These are phyloP conservation scores for Aspergillus campestris DNA, from an alignment of 495 filamentous ascomycete genomes.

Conservation along the genomic window DNA sequence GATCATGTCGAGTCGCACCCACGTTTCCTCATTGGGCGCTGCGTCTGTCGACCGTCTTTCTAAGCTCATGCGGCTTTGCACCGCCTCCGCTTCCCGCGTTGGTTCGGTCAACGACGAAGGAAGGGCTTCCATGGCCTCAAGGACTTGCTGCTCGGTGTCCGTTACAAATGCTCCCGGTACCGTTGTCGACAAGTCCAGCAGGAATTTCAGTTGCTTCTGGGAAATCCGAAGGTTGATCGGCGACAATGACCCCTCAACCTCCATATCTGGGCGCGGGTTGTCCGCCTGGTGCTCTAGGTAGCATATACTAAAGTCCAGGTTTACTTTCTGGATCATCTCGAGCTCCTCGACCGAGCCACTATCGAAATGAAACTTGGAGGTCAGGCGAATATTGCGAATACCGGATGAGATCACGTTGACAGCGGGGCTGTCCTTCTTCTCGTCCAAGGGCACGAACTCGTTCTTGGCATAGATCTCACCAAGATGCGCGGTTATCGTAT, in stretches of 20 bases:
- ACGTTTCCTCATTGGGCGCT: conserved; percentile 53
- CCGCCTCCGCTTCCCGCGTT: conserved; percentile 29
- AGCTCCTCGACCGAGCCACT: conserved; percentile 70
- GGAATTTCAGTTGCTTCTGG: conserved; percentile 80
- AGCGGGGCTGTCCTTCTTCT: conserved; percentile 57
- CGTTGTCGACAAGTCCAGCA: conserved; percentile 73
- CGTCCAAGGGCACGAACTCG: conserved; percentile 72
- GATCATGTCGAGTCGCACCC: conserved; percentile 90
- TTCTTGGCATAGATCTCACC: conserved; percentile 98
- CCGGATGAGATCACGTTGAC: conserved; percentile 87
- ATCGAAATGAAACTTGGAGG: conserved; percentile 79
- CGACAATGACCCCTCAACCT: conserved; percentile 84
- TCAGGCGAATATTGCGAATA: conserved; percentile 83
- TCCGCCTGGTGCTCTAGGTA: conserved; percentile 77
- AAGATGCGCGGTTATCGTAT: conserved; percentile 83
- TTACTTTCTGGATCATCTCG: conserved; percentile 93
- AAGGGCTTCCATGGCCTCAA: conserved; percentile 54
- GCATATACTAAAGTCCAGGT: conserved; percentile 83
- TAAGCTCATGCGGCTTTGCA: conserved; percentile 41
- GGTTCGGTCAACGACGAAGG: conserved; percentile 48
- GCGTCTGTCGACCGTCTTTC: conserved; percentile 47
- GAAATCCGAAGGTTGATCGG: conserved; percentile 85
- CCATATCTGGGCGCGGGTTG: conserved; percentile 76
- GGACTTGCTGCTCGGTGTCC: conserved; percentile 62
- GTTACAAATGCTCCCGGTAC: conserved; percentile 80